These are phyloP conservation scores for Tuber magnatum DNA, from an alignment of 495 filamentous ascomycete genomes.

Conservation along the genomic window DNA sequence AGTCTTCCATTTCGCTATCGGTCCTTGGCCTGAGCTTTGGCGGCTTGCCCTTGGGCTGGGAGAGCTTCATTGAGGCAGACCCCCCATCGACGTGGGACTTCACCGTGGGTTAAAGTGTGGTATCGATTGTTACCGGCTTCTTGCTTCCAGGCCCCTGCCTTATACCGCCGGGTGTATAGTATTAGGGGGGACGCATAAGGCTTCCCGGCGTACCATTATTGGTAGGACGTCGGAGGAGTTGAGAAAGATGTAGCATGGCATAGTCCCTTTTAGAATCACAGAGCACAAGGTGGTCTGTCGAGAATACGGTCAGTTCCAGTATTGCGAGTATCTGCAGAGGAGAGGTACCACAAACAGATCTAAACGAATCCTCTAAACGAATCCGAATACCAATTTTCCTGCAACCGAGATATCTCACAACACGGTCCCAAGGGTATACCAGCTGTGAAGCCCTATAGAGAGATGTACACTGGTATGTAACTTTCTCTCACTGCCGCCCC, in stretches of 20 bases:
- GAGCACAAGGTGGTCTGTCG: not conserved
- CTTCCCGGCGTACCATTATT: not conserved
- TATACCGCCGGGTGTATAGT: not conserved
- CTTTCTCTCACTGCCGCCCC: not conserved
- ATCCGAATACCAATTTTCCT: not conserved
- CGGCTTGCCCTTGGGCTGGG: not conserved
- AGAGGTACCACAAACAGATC: not conserved
- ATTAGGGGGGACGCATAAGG: not conserved
- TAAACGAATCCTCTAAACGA: no score
- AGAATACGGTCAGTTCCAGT: not conserved
- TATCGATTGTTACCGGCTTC: not conserved
- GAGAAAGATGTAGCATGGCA: not conserved
- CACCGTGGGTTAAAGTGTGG: not conserved
- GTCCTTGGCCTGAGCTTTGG: not conserved
- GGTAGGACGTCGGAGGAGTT: not conserved
- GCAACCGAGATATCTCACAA: not conserved
- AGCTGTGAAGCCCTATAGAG: not conserved
- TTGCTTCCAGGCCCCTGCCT: not conserved
- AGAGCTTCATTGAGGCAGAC: not conserved
- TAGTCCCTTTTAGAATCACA: not conserved
- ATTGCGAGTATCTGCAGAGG: not conserved
- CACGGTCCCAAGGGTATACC: not conserved
- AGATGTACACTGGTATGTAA: not conserved
- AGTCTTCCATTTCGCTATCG: not conserved
- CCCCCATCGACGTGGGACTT: not conserved